phyloP scores from a whole-genome alignment of 225 moss, liverwort and hornwort genomes.

The Asterella californica region DNA sequence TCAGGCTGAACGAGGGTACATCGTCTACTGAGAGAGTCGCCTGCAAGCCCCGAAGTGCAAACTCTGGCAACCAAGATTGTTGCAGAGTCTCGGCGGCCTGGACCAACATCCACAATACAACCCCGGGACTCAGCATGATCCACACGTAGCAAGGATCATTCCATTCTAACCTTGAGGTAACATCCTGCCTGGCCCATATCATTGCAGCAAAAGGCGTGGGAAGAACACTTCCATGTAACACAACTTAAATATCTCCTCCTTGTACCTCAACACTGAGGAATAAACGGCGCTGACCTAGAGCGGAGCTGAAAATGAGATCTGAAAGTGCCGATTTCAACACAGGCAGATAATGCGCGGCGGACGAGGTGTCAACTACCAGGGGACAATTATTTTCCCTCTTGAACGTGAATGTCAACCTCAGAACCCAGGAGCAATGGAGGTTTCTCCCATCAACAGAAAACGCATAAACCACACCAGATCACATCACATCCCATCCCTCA shows the following conservation, averaged over 20 bases:
- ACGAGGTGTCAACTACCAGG: not conserved
- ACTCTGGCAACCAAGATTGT: not conserved
- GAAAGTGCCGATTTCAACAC: not conserved
- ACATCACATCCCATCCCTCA: not conserved
- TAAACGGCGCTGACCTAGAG: not conserved
- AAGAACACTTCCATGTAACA: not conserved
- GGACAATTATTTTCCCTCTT: not conserved
- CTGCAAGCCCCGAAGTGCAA: slow-evolving; percentile 5
- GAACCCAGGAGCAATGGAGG: not conserved
- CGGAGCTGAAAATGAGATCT: not conserved
- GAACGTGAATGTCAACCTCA: not conserved
- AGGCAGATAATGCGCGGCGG: not conserved
- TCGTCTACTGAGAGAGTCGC: not conserved
- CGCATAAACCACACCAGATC: not conserved
- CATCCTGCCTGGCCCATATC: slow-evolving; percentile 1
- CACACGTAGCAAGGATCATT: not conserved
- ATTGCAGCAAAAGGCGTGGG: slow-evolving; percentile 3
- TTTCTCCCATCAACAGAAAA: not conserved
- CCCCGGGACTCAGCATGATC: not conserved
- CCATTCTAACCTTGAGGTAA: not conserved
- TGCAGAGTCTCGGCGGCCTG: slow-evolving; percentile 4
- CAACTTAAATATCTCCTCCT: not conserved
- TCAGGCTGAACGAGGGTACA: not conserved
- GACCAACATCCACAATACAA: not conserved
- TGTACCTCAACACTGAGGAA: slow-evolving; percentile 1